Percentiles rank a stretch among this genome's conserved stretches.
phyloP scores from a whole-genome alignment of 306 rosid genomes.

The Cicer chorassanicum region DNA sequence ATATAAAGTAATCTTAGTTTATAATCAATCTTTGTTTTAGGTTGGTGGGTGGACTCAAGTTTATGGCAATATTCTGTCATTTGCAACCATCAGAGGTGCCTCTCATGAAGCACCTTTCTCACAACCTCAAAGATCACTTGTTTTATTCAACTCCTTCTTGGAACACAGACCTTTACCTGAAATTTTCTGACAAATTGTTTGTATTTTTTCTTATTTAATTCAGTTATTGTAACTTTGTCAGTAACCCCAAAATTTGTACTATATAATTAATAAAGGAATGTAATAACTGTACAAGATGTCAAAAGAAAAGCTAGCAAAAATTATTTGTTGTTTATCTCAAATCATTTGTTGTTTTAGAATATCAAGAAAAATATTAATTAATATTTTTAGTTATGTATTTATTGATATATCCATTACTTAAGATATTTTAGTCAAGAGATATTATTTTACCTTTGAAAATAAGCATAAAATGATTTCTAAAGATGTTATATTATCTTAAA shows the following conservation, averaged over 20 bases:
- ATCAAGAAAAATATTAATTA: too few relatives aligned
- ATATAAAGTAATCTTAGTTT: conserved; percentile 9
- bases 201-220: not conserved
- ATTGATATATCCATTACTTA: too few relatives aligned
- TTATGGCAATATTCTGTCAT: conserved; percentile 64
- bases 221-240: not conserved
- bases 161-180: conserved; percentile 70
- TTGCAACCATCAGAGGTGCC: conserved; percentile 70
- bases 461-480: too few relatives aligned
- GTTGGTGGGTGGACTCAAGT: conserved; percentile 99
- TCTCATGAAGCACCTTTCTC: conserved; percentile 98
- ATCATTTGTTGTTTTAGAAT: too few relatives aligned
- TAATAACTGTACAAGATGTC: not conserved
- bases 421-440: too few relatives aligned
- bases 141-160: conserved; percentile 77
- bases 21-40: conserved; percentile 46
- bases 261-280: not conserved
- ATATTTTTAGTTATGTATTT: too few relatives aligned
- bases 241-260: not conserved
- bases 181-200: conserved; percentile 51
- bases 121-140: conserved; percentile 89
- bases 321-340: too few relatives aligned
- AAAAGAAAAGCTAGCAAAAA: not conserved
- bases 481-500: too few relatives aligned
- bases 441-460: too few relatives aligned